A percentile compares a stretch with the other conserved stretches of the same genome.
These are phyloP conservation scores for Rhododendron molle DNA, from an alignment of 148 eudicot species.

Conservation along the genomic window DNA sequence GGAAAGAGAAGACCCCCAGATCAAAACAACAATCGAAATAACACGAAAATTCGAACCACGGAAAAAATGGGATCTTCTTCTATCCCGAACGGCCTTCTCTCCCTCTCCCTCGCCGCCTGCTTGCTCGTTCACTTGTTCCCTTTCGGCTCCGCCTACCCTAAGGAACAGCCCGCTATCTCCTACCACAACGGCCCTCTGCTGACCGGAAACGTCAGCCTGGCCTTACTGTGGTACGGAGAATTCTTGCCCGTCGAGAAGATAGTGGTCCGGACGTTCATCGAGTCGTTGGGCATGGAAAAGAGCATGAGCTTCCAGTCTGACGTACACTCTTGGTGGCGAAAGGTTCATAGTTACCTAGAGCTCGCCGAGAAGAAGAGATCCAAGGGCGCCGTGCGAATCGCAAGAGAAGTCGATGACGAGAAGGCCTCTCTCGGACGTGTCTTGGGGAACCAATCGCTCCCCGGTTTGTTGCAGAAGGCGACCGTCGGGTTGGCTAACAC, in stretches of 20 bases:
- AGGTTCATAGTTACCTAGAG: not conserved
- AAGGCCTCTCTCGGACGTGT: not conserved
- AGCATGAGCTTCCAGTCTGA: not conserved
- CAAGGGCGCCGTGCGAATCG: not conserved
- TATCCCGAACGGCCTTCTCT: not conserved
- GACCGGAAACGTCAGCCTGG: not conserved
- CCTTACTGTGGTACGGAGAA: slow-evolving; percentile 3
- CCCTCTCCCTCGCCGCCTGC: not conserved
- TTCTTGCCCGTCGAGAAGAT: not conserved
- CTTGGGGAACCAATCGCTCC: not conserved
- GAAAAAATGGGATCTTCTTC: not conserved
- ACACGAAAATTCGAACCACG: not conserved
- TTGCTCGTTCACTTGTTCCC: not conserved
- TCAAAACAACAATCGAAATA: not conserved
- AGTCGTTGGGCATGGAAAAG: not conserved
- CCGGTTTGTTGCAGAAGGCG: not conserved
- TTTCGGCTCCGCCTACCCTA: not conserved
- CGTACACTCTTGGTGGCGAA: not conserved
- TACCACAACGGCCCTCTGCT: slow-evolving; percentile 7
- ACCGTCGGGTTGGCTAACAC: not conserved
- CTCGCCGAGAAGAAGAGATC: not conserved
- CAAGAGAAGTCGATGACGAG: not conserved
- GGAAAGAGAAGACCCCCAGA: not conserved
- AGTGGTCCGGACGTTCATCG: not conserved
- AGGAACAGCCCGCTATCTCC: not conserved